Evolutionary conservation across 2,329 filamentous ascomycete genomes (phyloP), one percentile per base, ranked within the genome.

Genomic region (Fusarium odoratissimum): DNA sequence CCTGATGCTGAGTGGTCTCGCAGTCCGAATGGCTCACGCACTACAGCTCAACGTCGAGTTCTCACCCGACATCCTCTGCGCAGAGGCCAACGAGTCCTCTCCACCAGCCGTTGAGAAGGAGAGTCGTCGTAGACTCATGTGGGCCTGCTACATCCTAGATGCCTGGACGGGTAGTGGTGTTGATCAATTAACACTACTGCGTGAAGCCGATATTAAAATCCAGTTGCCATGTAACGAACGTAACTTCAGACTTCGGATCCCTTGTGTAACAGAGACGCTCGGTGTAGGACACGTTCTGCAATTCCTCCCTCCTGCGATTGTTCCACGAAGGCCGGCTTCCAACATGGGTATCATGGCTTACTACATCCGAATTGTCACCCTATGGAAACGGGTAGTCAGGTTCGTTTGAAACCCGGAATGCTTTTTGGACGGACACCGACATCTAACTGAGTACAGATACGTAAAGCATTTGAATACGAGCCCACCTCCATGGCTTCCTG

Each of bases 321-420:
- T 83, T 25, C 82, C 82, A 41, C 78, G 80, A 38, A 79, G 80
- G 28, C 82, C 82, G 16, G 82, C 81, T n/a, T 78, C 80, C 54
- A 83, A 83, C 61, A 83, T 83, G 82, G 83, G 82, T 23, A 83
- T 84, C 67, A 83, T 84, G 82, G 81, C 83, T 14, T 83, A 83
- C 67, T 84, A 84, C 62, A 82, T 84, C 56, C 80, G 82, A 52
- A 81, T 83, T 13, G 81, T 84, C 6, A 79, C 82, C 12, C 75
- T 84, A 8, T 83, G 83, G 81, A 84, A 84, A 63, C 75, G 80
- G 17, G 82, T 83, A 21, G 80, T 83, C 31, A 77, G 80, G 78
- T 82, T 66, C 19, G 73, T 76, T 72, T 72, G 64, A 59, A 61
- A 59, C n/a, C 49, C 46, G 52, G 57, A 46, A 44, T 7, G 5